Evolutionary conservation across 2,329 filamentous ascomycete species (phyloP).

Genomic region (Colletotrichum lupini): DNA sequence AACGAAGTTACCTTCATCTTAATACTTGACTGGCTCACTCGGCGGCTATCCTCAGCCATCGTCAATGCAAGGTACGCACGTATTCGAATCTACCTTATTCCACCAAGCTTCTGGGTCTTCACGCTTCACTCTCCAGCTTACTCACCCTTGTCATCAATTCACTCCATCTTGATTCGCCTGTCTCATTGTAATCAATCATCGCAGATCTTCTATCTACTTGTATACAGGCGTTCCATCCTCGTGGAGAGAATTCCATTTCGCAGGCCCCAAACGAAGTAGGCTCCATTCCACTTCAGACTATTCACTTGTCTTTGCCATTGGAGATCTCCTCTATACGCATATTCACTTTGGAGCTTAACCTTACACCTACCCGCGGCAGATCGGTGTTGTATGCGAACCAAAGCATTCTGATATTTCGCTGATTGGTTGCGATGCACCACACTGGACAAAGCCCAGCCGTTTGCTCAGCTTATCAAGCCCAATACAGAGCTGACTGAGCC

Average conservation of each 20-base stretch:
- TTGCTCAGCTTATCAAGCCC: no score
- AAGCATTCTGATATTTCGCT: neutral
- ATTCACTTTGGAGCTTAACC: neutral
- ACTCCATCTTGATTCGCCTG: neutral
- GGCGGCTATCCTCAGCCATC: neutral
- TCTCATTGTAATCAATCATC: neutral
- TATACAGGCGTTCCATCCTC: constrained; percentile 5
- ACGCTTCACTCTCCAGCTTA: neutral
- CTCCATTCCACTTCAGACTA: constrained; percentile 5
- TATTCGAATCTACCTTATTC: neutral
- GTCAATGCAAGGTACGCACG: neutral
- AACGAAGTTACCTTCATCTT: constrained; percentile 19
- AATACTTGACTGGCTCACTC: neutral
- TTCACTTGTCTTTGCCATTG: constrained; percentile 14
- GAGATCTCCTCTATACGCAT: neutral
- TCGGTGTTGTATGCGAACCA: neutral
- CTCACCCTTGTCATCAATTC: neutral
- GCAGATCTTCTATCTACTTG: neutral
- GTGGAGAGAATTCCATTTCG: constrained; percentile 5
- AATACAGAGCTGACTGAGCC: neutral
- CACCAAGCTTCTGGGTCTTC: neutral
- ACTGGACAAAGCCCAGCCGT: neutral
- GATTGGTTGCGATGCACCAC: neutral
- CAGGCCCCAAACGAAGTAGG: constrained; percentile 9
- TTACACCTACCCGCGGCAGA: neutral